Evolutionary conservation across 202 grass and related monocot genomes (phyloP).

Genomic region (Digitaria exilis): DNA sequence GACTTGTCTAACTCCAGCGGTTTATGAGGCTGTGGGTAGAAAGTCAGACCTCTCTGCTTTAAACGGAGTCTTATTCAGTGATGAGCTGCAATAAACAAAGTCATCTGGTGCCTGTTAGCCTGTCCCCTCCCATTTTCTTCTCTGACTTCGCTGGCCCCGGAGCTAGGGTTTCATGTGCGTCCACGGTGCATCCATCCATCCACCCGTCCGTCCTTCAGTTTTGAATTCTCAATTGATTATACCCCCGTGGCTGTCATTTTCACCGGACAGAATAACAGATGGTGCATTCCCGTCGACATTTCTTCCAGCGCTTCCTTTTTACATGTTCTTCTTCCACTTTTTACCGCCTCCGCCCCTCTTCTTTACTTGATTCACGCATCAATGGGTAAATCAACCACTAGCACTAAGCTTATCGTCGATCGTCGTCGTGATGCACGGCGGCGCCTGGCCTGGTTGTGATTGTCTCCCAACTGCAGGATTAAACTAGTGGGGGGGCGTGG

Average conservation of each 20-base stretch:
- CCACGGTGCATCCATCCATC: no score
- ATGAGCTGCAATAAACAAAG: conserved; percentile 36
- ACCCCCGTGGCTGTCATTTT: conserved; percentile 4
- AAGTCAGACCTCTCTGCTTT: conserved; percentile 43
- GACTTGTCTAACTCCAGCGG: not conserved
- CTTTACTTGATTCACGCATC: not conserved
- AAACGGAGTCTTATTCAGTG: conserved; percentile 40
- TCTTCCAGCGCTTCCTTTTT: not conserved
- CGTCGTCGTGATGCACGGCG: not conserved
- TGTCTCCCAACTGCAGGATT: not conserved
- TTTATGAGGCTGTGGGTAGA: not conserved
- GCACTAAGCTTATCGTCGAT: not conserved
- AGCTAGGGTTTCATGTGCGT: not conserved
- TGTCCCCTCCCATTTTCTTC: conserved; percentile 1
- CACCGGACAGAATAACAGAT: not conserved
- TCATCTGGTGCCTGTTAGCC: conserved; percentile 27
- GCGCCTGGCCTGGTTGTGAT: not conserved
- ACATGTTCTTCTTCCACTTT: no score
- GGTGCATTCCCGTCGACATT: not conserved
- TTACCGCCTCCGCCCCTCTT: no score
- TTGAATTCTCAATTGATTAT: not conserved
- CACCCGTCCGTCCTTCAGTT: not conserved
- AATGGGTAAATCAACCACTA: not conserved
- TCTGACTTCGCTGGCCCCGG: conserved; percentile 45
- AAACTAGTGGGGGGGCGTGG: not conserved